A percentile compares a stretch with the other conserved stretches of the same genome.
Evolutionary conservation across 139 green algal species (phyloP).

Genomic region (Ostreobium quekettii): DNA sequence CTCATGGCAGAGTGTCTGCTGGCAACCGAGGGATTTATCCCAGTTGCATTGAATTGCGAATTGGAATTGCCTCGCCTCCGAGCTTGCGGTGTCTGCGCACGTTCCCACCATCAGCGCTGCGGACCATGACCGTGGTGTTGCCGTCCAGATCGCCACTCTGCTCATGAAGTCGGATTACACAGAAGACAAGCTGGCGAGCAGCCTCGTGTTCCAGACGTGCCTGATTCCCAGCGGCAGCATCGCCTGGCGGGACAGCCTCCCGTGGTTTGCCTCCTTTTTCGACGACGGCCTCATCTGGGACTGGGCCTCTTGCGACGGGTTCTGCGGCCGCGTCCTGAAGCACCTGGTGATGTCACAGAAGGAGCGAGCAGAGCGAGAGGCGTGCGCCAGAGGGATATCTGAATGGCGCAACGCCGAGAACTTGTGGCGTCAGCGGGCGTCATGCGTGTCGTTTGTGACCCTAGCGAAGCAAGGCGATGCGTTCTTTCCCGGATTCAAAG

Average conservation of each 20-base stretch:
- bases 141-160: neutral
- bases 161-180: neutral
- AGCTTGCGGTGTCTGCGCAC: too few species aligned
- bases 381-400: neutral
- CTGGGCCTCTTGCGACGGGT: neutral
- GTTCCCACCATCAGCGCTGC: too few species aligned
- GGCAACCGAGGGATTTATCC: too few species aligned
- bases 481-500: neutral
- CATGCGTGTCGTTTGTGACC: neutral
- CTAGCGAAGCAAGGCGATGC: neutral
- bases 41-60: too few species aligned
- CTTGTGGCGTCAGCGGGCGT: neutral
- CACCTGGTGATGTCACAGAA: neutral
- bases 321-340: neutral
- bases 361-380: neutral
- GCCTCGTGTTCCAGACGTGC: neutral
- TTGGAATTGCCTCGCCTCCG: too few species aligned
- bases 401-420: neutral
- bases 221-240: neutral
- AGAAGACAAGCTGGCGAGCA: neutral
- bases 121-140: too few species aligned
- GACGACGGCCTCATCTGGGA: neutral
- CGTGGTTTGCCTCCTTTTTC: neutral
- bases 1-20: too few species aligned
- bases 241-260: neutral